Base-by-base conservation (phyloP, 2,329 filamentous ascomycete species). In the Colletotrichum kahawae region DNA sequence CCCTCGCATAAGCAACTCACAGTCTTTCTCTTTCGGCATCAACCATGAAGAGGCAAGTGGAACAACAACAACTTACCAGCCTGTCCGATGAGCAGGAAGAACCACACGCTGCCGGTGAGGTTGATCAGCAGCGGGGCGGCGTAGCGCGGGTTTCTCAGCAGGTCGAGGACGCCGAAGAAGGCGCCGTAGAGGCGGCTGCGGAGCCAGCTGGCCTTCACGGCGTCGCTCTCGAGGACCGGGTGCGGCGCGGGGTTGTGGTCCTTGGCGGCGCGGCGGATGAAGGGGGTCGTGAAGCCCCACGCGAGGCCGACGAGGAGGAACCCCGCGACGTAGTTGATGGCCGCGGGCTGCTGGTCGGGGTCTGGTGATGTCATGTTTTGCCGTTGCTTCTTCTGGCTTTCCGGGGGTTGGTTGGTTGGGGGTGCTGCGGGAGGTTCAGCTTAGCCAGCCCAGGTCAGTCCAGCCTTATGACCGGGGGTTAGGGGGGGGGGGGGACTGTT, bases 41-140 rank as follows among this genome's bases (percentile, higher is more conserved):
- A 5, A 14, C 16, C 16, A 62, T 6, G 27, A 29, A 29, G 27
- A 29, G 4, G 27, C 27, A 4, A 29, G 27, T 29, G 27, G 6
- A 29, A 29, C n/a, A n/a, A n/a, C n/a, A n/a, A n/a, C n/a, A 24
- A 2, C 93, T 79, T 85, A 97, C 95, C 95, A 80, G 96, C 96
- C 83, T 97, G 92, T 8, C 96, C 96, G 85, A 98, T 96, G 78
- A 98, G 87, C 78, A 98, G 85, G 80, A 98, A 98, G 85, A 98
- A 98, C 96, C 96, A 98, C 70, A 98, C 90, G 81, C 95, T 98
- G 34, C 96, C 96, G 4, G 96, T 98, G 68, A 98, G 86, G 82
- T 98, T 98, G 74, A 98, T 85, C 67, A 98, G 85, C 79, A 98
- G 85, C 24, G 96, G 96, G 31, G 98, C 85, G 7, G 95, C 94